These are phyloP conservation scores for Oryza meridionalis DNA, from an alignment of 176 grass and related monocot species.

Conservation along the genomic window DNA sequence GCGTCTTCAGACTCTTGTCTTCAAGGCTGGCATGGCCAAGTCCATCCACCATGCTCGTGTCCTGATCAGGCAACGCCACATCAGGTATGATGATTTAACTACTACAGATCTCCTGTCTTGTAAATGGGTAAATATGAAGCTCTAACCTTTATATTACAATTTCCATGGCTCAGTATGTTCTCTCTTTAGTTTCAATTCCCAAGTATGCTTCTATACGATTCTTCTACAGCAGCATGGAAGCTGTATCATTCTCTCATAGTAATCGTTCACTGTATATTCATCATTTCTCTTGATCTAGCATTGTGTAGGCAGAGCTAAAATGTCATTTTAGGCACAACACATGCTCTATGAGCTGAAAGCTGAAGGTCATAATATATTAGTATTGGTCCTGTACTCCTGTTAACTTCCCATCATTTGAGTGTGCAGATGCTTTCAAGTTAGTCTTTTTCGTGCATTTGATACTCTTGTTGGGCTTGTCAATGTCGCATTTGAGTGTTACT, in stretches of 20 bases:
- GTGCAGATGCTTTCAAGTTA: neutral
- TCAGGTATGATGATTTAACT: conserved; percentile 38
- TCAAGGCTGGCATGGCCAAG: conserved; percentile 69
- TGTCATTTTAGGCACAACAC: neutral
- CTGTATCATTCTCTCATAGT: neutral
- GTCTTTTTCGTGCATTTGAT: neutral
- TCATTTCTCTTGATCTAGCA: neutral
- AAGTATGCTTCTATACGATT: neutral
- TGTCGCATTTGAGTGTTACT: neutral
- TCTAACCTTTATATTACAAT: neutral
- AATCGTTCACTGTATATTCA: neutral
- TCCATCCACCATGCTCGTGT: conserved; percentile 70
- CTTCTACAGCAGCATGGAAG: neutral
- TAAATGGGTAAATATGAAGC: neutral
- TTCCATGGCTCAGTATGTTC: neutral
- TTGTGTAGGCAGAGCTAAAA: neutral
- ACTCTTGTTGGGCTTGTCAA: neutral
- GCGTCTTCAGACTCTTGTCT: conserved; percentile 59
- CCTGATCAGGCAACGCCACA: conserved; percentile 61
- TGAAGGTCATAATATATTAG: neutral
- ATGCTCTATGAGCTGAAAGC: neutral
- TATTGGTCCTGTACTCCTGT: neutral
- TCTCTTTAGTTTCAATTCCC: neutral
- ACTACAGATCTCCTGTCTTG: neutral
- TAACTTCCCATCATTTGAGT: neutral